Conservation (phyloP, 306 rosid genomes). For the Hippophae gyantsensis region DNA sequence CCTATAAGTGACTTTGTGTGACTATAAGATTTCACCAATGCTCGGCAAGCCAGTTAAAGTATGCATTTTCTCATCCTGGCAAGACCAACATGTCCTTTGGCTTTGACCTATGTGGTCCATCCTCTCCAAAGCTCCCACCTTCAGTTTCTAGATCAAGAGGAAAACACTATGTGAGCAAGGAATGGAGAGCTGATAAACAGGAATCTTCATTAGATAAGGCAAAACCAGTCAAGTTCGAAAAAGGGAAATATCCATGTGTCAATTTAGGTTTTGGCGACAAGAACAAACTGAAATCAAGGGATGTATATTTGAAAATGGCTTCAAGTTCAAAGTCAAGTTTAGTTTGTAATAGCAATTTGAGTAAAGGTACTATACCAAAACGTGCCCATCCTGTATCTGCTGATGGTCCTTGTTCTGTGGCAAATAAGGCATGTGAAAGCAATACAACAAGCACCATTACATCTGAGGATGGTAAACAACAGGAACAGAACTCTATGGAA, state of each 20-base stretch:
- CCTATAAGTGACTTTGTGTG: slow-evolving; percentile 15
- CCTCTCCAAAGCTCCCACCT: slow-evolving; percentile 46
- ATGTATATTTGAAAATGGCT: slow-evolving; percentile 19
- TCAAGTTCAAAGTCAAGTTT: slow-evolving; percentile 24
- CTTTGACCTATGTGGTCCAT: slow-evolving; percentile 21
- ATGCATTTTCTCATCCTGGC: slow-evolving; percentile 39
- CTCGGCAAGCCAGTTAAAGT: slow-evolving; percentile 52
- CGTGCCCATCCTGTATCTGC: slow-evolving; percentile 16
- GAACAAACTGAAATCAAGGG: slow-evolving; percentile 30
- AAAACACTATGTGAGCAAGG: slow-evolving; percentile 44
- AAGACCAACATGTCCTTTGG: slow-evolving; percentile 27
- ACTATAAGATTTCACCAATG: slow-evolving; percentile 62
- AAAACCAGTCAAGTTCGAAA: slow-evolving; percentile 26
- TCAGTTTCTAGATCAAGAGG: slow-evolving; percentile 81
- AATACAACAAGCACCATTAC: slow-evolving; percentile 35
- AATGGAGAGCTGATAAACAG: slow-evolving; percentile 35
- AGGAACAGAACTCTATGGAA: slow-evolving; percentile 24
- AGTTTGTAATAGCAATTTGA: slow-evolving; percentile 21
- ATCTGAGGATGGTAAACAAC: slow-evolving; percentile 32
- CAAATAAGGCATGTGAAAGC: slow-evolving; percentile 30
- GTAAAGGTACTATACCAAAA: slow-evolving; percentile 16
- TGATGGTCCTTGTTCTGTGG: slow-evolving; percentile 22
- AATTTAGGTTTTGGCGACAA: slow-evolving; percentile 25
- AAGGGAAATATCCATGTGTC: slow-evolving; percentile 21
- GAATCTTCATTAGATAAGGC: slow-evolving; percentile 28